Conservation (phyloP, 805 yeast genomes). For the Torulaspora franciscae region DNA sequence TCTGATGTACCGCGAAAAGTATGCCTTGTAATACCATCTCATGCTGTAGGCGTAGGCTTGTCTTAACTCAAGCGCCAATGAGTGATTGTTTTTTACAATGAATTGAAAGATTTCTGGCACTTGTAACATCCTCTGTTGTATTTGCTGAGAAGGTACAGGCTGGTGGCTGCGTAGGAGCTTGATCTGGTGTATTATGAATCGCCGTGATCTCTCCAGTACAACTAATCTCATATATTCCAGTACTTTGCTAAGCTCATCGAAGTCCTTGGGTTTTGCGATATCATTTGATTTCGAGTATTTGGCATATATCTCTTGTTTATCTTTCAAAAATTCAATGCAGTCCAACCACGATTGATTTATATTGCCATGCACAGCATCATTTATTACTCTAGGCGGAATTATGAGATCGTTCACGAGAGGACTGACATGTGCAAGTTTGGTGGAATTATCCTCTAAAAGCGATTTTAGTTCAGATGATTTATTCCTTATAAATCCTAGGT, state of each 20-base stretch:
- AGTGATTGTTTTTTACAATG: conserved; percentile 48
- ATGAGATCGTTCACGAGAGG: conserved; percentile 74
- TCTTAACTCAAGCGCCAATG: conserved; percentile 65
- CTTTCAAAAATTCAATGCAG: conserved; percentile 52
- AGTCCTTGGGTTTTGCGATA: conserved; percentile 26
- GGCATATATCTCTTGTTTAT: conserved; percentile 52
- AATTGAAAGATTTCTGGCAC: conserved; percentile 61
- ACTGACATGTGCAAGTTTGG: conserved; percentile 50
- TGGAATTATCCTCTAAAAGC: conserved; percentile 45
- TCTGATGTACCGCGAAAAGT: conserved; percentile 70
- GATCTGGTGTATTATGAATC: conserved; percentile 59
- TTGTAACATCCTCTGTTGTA: conserved; percentile 61
- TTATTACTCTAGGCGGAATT: conserved; percentile 67
- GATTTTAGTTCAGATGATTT: conserved; percentile 47
- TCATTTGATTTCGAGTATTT: conserved; percentile 33
- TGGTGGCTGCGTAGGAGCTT: conserved; percentile 58
- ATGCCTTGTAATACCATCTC: conserved; percentile 84
- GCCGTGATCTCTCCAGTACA: conserved; percentile 71
- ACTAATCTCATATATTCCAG: conserved; percentile 53
- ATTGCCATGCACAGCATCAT: conserved; percentile 52
- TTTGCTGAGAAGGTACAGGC: conserved; percentile 62
- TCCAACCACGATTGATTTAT: conserved; percentile 61
- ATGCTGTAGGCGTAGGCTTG: conserved; percentile 83
- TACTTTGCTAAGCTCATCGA: conserved; percentile 20
- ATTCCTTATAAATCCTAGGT: conserved; percentile 55